Base-by-base conservation (phyloP, 2,329 filamentous ascomycete species). In the Aspergillus sp. region DNA sequence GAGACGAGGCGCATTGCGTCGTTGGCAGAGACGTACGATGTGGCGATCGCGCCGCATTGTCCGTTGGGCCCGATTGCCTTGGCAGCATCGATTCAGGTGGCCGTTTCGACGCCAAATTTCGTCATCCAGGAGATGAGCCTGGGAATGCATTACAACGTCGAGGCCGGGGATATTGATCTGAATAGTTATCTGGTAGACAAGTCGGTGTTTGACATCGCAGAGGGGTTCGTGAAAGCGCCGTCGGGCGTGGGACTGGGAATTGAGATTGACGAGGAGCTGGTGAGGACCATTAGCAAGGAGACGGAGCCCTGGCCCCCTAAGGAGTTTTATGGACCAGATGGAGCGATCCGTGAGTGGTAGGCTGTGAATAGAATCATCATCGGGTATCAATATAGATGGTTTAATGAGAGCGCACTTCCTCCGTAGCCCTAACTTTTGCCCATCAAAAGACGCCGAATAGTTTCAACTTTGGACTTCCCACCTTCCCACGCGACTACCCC, bases 111-210 rank as follows among this genome's bases (percentile, higher is more conserved):
- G 18, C 82, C 81, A n/a, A 92, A 89, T 72, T 91, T 89, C 71
- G 84, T 84, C 0, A 92, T 92, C 32, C 86, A 91, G 67, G 90
- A 92, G 72, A 92, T 92, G 90, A 88, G 86, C 46, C 69, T 92
- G 24, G 90, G 90, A 0, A 93, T 93, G 69, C 90, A 93, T 71
- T 93, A 93, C 70, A 92, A 93, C 67, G 71, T 75, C 1, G 82
- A 83, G 66, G 84, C 81, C 0, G 58, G 55, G 2, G 47, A 60
- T 42, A 54, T 60, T 49, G 58, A 57, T 1, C 20, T 53, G 39
- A 54, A 54, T 20, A 54, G 86, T 36, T 92, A 91, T 69, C 78
- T 87, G 3, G 83, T 83, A 63, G 85, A 91, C 61, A 82, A 85
- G 0, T 81, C 84, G 46, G 84, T 90, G 0, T 91, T 60, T 31